A percentile compares a stretch with the other conserved stretches of the same genome.
Evolutionary conservation across 2,329 filamentous ascomycete genomes (phyloP).

Genomic region (Verticillium longisporum): DNA sequence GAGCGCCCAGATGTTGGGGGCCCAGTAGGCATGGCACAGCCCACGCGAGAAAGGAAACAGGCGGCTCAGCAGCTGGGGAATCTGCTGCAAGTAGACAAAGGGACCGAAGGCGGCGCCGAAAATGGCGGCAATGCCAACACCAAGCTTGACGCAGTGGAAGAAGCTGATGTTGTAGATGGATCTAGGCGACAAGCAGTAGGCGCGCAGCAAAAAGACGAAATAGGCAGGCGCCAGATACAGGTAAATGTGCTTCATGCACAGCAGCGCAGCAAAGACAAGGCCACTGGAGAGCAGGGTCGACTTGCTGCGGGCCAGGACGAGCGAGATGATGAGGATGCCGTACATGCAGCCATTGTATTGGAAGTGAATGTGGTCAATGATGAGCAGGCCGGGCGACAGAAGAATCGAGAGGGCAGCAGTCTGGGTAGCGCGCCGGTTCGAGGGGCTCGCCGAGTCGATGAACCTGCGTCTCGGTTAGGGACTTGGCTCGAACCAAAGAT

Average conservation of each 20-base stretch:
- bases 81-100: slow-evolving; percentile 74
- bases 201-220: slow-evolving; percentile 85
- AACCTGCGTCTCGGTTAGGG: slow-evolving; percentile 43
- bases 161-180: slow-evolving; percentile 72
- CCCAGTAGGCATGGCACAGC: slow-evolving; percentile 97
- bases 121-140: slow-evolving; percentile 61
- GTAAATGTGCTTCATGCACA: slow-evolving; percentile 98
- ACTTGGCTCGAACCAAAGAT: not conserved
- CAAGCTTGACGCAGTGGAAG: slow-evolving; percentile 77
- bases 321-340: slow-evolving; percentile 77
- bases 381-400: slow-evolving; percentile 84
- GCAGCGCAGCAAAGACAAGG: slow-evolving; percentile 71
- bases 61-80: slow-evolving; percentile 74
- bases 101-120: slow-evolving; percentile 83
- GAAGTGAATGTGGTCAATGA: slow-evolving; percentile 98
- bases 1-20: slow-evolving; percentile 92
- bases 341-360: slow-evolving; percentile 99
- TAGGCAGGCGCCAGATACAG: slow-evolving; percentile 94
- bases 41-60: slow-evolving; percentile 93
- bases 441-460: slow-evolving; percentile 60
- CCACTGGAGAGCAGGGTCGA: slow-evolving; percentile 73
- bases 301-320: slow-evolving; percentile 72
- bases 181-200: slow-evolving; percentile 76
- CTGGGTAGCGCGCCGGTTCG: slow-evolving; percentile 70
- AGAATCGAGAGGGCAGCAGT: slow-evolving; percentile 83